Evolutionary conservation across 371 early-diverging fungal species (phyloP).

Genomic region (Mortierella sp.): DNA sequence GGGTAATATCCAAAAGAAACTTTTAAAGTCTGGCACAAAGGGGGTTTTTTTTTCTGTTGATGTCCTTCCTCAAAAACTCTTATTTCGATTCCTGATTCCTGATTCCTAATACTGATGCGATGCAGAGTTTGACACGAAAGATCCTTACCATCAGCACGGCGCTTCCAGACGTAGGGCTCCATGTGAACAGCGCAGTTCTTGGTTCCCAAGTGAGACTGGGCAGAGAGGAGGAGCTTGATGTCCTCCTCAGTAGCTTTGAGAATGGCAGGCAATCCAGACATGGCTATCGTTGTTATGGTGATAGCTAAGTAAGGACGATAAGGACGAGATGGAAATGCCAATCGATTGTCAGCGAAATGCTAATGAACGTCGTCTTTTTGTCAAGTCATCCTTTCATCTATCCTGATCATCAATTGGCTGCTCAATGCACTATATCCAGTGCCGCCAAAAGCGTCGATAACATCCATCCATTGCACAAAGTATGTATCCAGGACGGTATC

Average conservation of each 20-base stretch:
- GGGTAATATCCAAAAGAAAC: too few relatives aligned
- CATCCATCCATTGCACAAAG: slow-evolving; percentile 13
- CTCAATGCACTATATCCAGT: background rate
- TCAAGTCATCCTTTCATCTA: background rate
- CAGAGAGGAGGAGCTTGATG: slow-evolving; percentile 92
- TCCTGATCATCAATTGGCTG: background rate
- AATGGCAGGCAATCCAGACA: slow-evolving; percentile 61
- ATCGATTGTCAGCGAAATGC: slow-evolving; percentile 4
- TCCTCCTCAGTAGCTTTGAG: slow-evolving; percentile 82
- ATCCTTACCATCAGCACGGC: slow-evolving; percentile 88
- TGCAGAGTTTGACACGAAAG: slow-evolving; percentile 55
- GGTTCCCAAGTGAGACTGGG: slow-evolving; percentile 92
- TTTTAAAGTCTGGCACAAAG: too few relatives aligned
- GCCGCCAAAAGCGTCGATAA: background rate
- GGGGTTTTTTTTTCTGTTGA: slow-evolving; percentile 58
- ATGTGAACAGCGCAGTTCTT: slow-evolving; percentile 93
- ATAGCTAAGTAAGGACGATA: slow-evolving; percentile 23
- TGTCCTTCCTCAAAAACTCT: slow-evolving; percentile 88
- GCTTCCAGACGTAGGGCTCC: slow-evolving; percentile 94
- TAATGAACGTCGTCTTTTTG: background rate
- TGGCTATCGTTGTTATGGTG: slow-evolving; percentile 54
- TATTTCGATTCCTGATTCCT: too few relatives aligned
- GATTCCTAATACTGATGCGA: too few relatives aligned
- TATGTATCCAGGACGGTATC: background rate
- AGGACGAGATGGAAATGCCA: background rate